These are phyloP conservation scores for Candida stauntonica DNA, from an alignment of 805 yeast genomes.

Conservation along the genomic window DNA sequence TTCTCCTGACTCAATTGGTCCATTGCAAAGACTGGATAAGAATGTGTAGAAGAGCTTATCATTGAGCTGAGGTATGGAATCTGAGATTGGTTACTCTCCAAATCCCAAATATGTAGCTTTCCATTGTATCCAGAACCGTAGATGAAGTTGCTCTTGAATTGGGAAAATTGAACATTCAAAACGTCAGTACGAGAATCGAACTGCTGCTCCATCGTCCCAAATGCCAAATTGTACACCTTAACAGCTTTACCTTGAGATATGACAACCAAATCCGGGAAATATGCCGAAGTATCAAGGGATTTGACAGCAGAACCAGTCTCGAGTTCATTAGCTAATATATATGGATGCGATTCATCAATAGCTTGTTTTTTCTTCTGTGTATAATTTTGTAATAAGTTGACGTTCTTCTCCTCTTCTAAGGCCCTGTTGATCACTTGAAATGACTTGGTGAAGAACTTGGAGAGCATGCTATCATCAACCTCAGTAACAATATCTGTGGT, in stretches of 20 bases:
- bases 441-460: slow-evolving; percentile 21
- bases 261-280: slow-evolving; percentile 18
- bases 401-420: slow-evolving; percentile 23
- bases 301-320: slow-evolving; percentile 12
- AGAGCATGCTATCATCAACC: slow-evolving; percentile 4
- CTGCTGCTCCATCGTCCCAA: slow-evolving; percentile 31
- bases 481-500: background rate
- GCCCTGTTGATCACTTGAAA: slow-evolving; percentile 24
- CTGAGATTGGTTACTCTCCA: slow-evolving; percentile 10
- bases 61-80: slow-evolving; percentile 17
- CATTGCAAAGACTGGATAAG: slow-evolving; percentile 23
- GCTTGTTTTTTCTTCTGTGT: slow-evolving; percentile 14
- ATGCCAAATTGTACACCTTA: slow-evolving; percentile 22
- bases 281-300: slow-evolving; percentile 19
- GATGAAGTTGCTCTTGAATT: slow-evolving; percentile 34
- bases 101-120: slow-evolving; percentile 46
- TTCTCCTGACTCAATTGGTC: slow-evolving; percentile 19
- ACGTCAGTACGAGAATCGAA: slow-evolving; percentile 39
- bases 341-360: slow-evolving; percentile 11
- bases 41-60: slow-evolving; percentile 18
- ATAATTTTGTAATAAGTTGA: slow-evolving; percentile 23
- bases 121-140: slow-evolving; percentile 50
- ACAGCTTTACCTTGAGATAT: slow-evolving; percentile 17
- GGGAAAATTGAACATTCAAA: slow-evolving; percentile 37
- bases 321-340: slow-evolving; percentile 4